Evolutionary conservation across 106 monocot genomes (phyloP).

Genomic region (Dendrobium catenatum): DNA sequence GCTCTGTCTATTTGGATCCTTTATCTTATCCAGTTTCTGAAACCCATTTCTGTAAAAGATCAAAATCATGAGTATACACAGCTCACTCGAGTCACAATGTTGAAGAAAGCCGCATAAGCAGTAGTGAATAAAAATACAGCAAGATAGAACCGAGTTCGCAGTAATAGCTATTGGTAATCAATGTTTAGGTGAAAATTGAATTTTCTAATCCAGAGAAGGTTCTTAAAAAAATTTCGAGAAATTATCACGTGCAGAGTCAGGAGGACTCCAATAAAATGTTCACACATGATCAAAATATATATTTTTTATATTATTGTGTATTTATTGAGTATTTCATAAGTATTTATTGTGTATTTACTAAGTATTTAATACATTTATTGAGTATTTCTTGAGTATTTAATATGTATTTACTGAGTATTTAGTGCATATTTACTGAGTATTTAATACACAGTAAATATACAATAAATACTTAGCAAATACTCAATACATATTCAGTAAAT

Average conservation of each 20-base stretch:
- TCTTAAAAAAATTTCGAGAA: neutral
- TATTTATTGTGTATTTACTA: no score
- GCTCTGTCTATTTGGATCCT: conserved; percentile 45
- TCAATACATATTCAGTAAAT: no score
- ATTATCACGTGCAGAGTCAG: neutral
- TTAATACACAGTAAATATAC: no score
- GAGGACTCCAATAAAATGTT: neutral
- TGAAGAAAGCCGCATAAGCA: neutral
- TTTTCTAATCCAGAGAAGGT: neutral
- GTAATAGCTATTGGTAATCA: neutral
- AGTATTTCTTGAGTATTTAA: no score
- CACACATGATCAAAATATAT: no score
- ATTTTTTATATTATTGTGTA: no score
- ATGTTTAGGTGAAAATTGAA: neutral
- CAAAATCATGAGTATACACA: neutral
- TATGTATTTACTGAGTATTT: no score
- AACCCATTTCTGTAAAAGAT: conserved; percentile 54
- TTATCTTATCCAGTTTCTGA: conserved; percentile 73
- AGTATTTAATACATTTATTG: no score
- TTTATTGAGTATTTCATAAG: no score
- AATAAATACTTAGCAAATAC: no score
- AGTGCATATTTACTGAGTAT: no score
- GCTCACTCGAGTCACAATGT: no score
- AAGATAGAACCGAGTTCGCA: neutral
- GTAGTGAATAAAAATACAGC: neutral